Conservation (phyloP, 1,139 yeast species). For the Candida sp. region DNA sequence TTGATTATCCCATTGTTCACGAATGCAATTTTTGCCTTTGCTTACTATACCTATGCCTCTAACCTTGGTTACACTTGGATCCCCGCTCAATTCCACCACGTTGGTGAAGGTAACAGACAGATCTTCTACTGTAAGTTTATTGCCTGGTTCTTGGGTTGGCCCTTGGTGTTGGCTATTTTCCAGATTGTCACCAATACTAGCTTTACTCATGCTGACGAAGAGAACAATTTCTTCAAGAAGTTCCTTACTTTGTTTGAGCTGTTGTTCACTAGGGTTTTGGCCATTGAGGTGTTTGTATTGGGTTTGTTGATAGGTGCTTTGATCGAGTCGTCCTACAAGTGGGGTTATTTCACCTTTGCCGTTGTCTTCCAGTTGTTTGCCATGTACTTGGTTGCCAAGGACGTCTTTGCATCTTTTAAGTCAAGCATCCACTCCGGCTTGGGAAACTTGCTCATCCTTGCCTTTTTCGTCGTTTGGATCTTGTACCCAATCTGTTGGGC, state of each 20-base stretch:
- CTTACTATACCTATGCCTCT: slow-evolving; percentile 70
- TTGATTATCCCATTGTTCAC: slow-evolving; percentile 51
- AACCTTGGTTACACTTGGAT: slow-evolving; percentile 66
- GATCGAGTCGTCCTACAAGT: slow-evolving; percentile 62
- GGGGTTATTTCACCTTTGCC: slow-evolving; percentile 63
- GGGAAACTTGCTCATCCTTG: slow-evolving; percentile 31
- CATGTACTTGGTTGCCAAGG: slow-evolving; percentile 28
- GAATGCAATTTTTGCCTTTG: slow-evolving; percentile 47
- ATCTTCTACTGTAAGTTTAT: slow-evolving; percentile 67
- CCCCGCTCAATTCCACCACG: slow-evolving; percentile 60
- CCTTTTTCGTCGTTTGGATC: slow-evolving; percentile 42
- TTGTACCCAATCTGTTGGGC: slow-evolving; percentile 67
- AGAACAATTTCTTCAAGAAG: slow-evolving; percentile 23
- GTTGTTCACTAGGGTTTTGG: slow-evolving; percentile 37
- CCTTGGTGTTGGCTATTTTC: slow-evolving; percentile 52
- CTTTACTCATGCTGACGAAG: slow-evolving; percentile 15
- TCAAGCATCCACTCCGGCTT: slow-evolving; percentile 18
- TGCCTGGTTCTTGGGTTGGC: slow-evolving; percentile 72
- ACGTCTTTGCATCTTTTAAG: slow-evolving; percentile 13
- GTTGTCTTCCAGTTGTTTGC: slow-evolving; percentile 41
- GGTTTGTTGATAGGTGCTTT: slow-evolving; percentile 58
- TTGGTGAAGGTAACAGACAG: slow-evolving; percentile 53
- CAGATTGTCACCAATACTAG: slow-evolving; percentile 48
- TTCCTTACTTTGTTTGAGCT: slow-evolving; percentile 26
- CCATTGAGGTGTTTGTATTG: slow-evolving; percentile 55